These are phyloP conservation scores for Apostasia shenzhenica DNA, from an alignment of 106 monocot genomes.

Conservation along the genomic window DNA sequence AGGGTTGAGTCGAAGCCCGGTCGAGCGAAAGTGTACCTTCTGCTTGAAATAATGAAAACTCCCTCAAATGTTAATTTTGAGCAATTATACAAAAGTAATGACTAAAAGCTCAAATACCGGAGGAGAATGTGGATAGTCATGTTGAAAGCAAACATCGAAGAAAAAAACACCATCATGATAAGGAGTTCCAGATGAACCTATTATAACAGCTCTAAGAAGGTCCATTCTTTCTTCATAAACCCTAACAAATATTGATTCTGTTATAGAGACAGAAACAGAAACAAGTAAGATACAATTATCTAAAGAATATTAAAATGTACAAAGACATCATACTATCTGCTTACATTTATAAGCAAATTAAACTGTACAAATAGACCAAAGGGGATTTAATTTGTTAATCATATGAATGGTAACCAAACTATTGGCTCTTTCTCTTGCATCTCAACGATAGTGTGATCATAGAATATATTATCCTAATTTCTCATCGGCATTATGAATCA, in stretches of 20 bases:
- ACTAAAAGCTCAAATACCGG: conserved; percentile 35
- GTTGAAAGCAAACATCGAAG: conserved; percentile 58
- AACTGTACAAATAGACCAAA: neutral
- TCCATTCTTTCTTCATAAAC: conserved; percentile 75
- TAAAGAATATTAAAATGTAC: neutral
- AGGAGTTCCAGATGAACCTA: conserved; percentile 78
- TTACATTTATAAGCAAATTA: neutral
- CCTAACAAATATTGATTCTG: conserved; percentile 66
- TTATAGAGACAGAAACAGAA: conserved; percentile 4
- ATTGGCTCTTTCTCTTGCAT: too few species aligned
- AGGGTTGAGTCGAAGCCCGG: conserved; percentile 45
- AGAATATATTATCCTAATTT: too few species aligned
- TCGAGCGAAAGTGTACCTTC: conserved; percentile 37
- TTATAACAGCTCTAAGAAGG: conserved; percentile 64
- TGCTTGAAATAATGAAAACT: conserved; percentile 16
- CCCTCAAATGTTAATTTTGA: too few species aligned
- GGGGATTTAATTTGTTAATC: neutral
- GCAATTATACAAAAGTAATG: neutral
- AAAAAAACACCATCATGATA: conserved; percentile 88
- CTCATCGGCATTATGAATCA: too few species aligned
- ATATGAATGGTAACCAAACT: neutral
- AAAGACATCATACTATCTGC: neutral
- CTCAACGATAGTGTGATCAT: too few species aligned
- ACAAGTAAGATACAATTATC: neutral
- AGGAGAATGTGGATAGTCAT: conserved; percentile 56